Base-by-base conservation (phyloP, 176 grass and related monocot genomes). In the Chrysopogon serrulatus region DNA sequence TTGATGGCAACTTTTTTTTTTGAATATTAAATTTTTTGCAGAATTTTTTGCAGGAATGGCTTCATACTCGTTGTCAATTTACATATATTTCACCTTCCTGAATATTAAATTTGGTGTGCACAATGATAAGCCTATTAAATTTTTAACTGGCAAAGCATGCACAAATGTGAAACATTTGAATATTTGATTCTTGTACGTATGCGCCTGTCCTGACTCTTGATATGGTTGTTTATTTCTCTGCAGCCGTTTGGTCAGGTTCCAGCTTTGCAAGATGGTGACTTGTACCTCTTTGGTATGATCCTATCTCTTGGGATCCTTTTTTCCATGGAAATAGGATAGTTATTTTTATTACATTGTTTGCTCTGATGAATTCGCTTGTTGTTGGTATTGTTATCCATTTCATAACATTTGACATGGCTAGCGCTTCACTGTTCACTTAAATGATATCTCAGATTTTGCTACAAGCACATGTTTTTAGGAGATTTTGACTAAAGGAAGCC, bases 211-310 rank as follows among this genome's bases (percentile, higher is more conserved):
- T 83, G 59, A 68, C 43, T 77, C 73, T 49, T 67, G 74, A 40
- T 65, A 56, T 57, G 5, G 10, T 82, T 73, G 13, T 90, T 43
- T 77, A 33, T 54, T 83, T 68, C 65, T 78, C 41, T 81, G 71
- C 86, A 94, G 92, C 92, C 89, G 6, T 94, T 94, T 65, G 89
- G 92, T 21, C 80, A 89, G 61, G 86, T 94, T 65, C 92, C 92
- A 4, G 92, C 89, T 83, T 75, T 94, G 65, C 79, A 91, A 57
- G 92, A 94, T 65, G 89, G 89, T 47, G 89, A 94, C 80, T 77
- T 90, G 47, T 79, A 51, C 37, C 0, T 90, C 68, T 90, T 34
- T 2, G 88, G 88, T 90, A 90, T 61, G 84, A 83, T 49, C 8
- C 72, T 63, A 34, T 48, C 26, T 89, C 63, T 53, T 10, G 47